A percentile compares a stretch with the other conserved stretches of the same genome.
Conservation (phyloP, 2,329 filamentous ascomycete species). For the Daldinia sp. region DNA sequence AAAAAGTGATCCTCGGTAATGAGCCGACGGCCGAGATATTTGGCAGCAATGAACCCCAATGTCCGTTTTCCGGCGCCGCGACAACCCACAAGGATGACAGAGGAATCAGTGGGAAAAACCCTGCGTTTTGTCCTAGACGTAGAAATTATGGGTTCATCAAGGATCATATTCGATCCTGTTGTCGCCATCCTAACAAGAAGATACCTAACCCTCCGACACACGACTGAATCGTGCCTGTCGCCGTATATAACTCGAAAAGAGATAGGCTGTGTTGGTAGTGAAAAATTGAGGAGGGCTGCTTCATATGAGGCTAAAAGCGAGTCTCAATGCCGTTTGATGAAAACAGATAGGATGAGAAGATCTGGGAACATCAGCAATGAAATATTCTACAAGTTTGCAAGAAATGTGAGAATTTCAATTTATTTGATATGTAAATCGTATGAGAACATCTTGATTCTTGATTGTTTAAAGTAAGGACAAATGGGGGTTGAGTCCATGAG, state of each 20-base stretch:
- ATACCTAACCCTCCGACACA: not conserved
- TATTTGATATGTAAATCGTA: constrained; percentile 14
- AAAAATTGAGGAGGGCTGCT: not conserved
- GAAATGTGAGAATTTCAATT: not conserved
- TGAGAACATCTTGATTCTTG: constrained; percentile 13
- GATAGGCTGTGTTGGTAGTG: not conserved
- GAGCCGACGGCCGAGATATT: constrained; percentile 70
- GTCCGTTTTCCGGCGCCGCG: constrained; percentile 77
- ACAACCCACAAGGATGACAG: constrained; percentile 75
- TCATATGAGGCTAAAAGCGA: not conserved
- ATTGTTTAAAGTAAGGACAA: constrained; percentile 3
- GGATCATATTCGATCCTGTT: constrained; percentile 30
- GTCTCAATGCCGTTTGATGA: constrained; percentile 11
- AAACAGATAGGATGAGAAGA: constrained; percentile 7
- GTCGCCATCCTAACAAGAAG: constrained; percentile 34
- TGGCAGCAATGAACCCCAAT: constrained; percentile 75
- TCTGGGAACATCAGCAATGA: constrained; percentile 11
- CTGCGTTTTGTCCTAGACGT: constrained; percentile 47
- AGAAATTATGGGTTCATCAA: constrained; percentile 17
- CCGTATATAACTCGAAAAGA: not conserved
- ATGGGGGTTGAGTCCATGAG: constrained; percentile 25
- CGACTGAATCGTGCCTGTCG: not conserved
- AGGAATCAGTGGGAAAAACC: constrained; percentile 66
- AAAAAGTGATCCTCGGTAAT: constrained; percentile 75
- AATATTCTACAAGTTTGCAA: constrained; percentile 11